Evolutionary conservation across 306 rosid genomes (phyloP).

Genomic region (Gillenia trifoliata): DNA sequence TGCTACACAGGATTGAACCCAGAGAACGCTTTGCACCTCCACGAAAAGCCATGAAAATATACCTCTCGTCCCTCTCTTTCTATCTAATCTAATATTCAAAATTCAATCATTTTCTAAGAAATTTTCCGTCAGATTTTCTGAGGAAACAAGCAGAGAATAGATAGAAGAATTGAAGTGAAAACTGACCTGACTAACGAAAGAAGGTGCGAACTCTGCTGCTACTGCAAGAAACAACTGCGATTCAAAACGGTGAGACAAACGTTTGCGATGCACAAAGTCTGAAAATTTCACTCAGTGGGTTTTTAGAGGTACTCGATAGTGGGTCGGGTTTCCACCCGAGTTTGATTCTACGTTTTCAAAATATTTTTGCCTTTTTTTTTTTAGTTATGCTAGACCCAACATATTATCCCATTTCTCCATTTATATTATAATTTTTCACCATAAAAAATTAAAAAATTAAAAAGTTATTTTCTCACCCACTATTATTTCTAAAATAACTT

Average conservation of each 20-base stretch:
- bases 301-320: neutral
- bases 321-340: neutral
- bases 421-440: too few species aligned
- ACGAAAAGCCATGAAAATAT: slow-evolving; percentile 34
- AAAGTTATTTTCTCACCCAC: too few species aligned
- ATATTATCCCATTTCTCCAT: too few species aligned
- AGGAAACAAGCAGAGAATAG: neutral
- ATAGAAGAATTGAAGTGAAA: neutral
- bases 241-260: neutral
- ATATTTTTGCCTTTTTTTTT: too few species aligned
- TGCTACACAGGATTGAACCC: slow-evolving; percentile 19
- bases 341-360: neutral
- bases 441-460: too few species aligned
- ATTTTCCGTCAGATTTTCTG: neutral
- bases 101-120: neutral
- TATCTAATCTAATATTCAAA: neutral
- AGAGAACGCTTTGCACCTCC: slow-evolving; percentile 34
- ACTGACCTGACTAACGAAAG: neutral
- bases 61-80: neutral
- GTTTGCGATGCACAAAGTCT: neutral
- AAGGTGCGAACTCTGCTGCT: neutral
- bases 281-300: neutral
- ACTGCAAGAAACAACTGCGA: neutral
- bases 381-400: too few species aligned
- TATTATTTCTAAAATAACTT: too few species aligned